Percentiles rank a stretch among this genome's conserved stretches.
phyloP scores from a whole-genome alignment of 495 filamentous ascomycete genomes.

The Trichoderma asperelloides region DNA sequence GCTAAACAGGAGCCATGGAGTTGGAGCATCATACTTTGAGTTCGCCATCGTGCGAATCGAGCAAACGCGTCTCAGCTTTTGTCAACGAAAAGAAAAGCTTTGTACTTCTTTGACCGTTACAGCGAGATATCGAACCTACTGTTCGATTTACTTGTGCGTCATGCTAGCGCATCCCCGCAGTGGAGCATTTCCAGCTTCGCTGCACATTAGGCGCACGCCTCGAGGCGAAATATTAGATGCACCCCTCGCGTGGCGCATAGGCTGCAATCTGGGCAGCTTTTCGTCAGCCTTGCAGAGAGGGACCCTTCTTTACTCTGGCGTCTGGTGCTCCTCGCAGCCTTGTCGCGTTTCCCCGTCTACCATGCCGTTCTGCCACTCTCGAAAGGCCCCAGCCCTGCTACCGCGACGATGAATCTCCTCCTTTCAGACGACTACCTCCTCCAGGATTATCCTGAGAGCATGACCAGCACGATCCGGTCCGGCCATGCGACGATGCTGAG shows the following conservation, averaged over 20 bases:
- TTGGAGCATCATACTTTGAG: slow-evolving; percentile 27
- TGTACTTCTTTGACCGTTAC: neutral
- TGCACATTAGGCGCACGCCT: neutral
- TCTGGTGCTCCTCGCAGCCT: neutral
- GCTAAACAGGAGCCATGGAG: too few relatives aligned
- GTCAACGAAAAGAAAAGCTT: slow-evolving; percentile 6
- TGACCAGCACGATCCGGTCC: slow-evolving; percentile 75
- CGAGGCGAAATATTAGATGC: neutral
- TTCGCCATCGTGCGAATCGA: slow-evolving; percentile 34
- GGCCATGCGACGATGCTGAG: slow-evolving; percentile 59
- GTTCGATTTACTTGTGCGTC: neutral
- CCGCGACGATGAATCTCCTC: slow-evolving; percentile 36
- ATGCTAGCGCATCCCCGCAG: neutral
- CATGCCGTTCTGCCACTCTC: neutral
- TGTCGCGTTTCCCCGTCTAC: neutral
- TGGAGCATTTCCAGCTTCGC: neutral
- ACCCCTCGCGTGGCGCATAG: slow-evolving; percentile 3
- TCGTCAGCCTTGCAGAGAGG: slow-evolving; percentile 7
- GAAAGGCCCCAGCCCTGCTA: neutral
- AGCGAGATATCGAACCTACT: neutral
- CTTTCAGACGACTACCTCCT: slow-evolving; percentile 57
- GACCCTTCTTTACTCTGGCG: neutral
- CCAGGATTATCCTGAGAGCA: slow-evolving; percentile 87
- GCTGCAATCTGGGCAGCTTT: neutral
- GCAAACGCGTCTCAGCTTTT: neutral